Evolutionary conservation across 371 early-diverging fungal genomes (phyloP).

Genomic region (Paraphysoderma sedebokerense): DNA sequence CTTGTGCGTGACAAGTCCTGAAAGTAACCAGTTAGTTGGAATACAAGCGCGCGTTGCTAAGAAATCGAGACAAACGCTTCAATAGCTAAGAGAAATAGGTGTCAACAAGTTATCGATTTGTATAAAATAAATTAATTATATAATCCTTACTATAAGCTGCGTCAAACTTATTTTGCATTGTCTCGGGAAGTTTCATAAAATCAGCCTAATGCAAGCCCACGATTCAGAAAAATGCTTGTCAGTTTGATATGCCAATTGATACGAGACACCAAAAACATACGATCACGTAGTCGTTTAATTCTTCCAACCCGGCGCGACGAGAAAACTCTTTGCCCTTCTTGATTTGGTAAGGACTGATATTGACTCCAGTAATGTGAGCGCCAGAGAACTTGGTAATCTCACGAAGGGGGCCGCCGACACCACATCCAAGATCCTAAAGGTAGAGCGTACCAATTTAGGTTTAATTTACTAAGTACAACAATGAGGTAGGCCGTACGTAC

Average conservation of each 20-base stretch:
- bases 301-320: conserved; percentile 34
- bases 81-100: conserved; percentile 63
- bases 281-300: conserved; percentile 40
- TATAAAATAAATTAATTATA: too few relatives aligned
- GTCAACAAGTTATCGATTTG: too few relatives aligned
- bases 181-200: conserved; percentile 83
- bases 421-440: conserved; percentile 65
- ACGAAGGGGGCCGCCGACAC: conserved; percentile 86
- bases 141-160: too few relatives aligned
- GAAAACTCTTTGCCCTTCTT: conserved; percentile 58
- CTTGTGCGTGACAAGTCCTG: conserved; percentile 69
- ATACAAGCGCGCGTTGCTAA: too few relatives aligned
- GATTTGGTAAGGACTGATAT: conserved; percentile 91
- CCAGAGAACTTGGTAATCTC: conserved; percentile 78
- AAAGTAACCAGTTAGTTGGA: too few relatives aligned
- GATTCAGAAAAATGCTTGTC: conserved; percentile 5
- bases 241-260: too few relatives aligned
- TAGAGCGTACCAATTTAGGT: background rate
- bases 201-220: conserved; percentile 39
- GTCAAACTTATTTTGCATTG: too few relatives aligned
- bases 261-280: too few relatives aligned
- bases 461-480: background rate
- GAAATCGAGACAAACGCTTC: too few relatives aligned
- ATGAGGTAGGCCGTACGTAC: background rate
- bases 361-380: conserved; percentile 74